Evolutionary conservation across 768 basidiomycete genomes (phyloP), one percentile per base, ranked within the genome.

Genomic region (Kwoniella dendrophila): DNA sequence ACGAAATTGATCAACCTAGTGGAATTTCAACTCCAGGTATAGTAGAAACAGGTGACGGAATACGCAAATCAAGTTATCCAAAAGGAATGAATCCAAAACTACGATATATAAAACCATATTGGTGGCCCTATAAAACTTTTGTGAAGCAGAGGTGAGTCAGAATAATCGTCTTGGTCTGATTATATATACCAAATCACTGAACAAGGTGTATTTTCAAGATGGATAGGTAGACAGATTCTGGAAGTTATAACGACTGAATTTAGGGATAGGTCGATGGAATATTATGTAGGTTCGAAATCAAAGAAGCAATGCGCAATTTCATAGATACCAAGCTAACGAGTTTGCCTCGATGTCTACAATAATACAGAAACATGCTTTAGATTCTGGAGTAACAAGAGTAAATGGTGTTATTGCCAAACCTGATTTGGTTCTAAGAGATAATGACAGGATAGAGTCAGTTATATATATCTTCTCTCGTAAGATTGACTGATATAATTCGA

Each of bases 231-330:
- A 48, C 89, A 92, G 77, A 83, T 96, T 36, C 80, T 97, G 24
- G 93, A 97, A 78, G 87, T 96, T 38, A 88, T 97, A 16, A 91
- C 90, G 0, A 94, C 92, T 0, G 93, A 97, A 78, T 97, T 95
- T 74, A 83, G 93, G 55, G 93, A 96, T 81, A 84, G 93, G 50
- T 90, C 88, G 14, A 88, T 93, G 83, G 93, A 97, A 71, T 97
- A 94, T 78, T 96, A 97, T 83, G 92, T 94, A 80, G 74, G 91
- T 85, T n/a, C n/a, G n/a, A n/a, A n/a, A n/a, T n/a, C n/a, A n/a
- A n/a, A n/a, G n/a, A n/a, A n/a, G n/a, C n/a, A n/a, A n/a, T n/a
- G n/a, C n/a, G n/a, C n/a, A n/a, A n/a, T n/a, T n/a, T n/a, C n/a
- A n/a, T n/a, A n/a, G n/a, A n/a, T n/a, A n/a, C n/a, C n/a, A n/a